These are phyloP conservation scores for Candida berthetii DNA, from an alignment of 805 yeast genomes.

Conservation along the genomic window DNA sequence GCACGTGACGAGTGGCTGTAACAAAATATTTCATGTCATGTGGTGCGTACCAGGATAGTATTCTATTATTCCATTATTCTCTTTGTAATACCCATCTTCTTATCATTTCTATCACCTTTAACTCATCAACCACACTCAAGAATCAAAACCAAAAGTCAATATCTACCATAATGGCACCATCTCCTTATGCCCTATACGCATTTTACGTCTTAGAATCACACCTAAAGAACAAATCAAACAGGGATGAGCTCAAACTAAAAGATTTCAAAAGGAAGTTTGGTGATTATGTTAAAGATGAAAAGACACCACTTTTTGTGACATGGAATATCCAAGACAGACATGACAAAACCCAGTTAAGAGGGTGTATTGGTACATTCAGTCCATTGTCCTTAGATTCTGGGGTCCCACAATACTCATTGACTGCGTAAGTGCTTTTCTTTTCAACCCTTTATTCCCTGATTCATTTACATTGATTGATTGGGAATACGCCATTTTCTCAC, in stretches of 20 bases:
- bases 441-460: too few species aligned
- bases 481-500: too few species aligned
- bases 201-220: constrained; percentile 20
- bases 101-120: too few species aligned
- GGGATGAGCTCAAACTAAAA: too few species aligned
- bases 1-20: too few species aligned
- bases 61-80: too few species aligned
- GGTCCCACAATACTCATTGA: constrained; percentile 52
- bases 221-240: background rate
- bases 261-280: constrained; percentile 10
- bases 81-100: too few species aligned
- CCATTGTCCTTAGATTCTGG: constrained; percentile 49
- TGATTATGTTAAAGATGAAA: constrained; percentile 9
- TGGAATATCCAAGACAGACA: constrained; percentile 49
- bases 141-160: too few species aligned
- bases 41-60: too few species aligned
- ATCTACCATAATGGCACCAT: background rate
- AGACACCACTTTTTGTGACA: constrained; percentile 76
- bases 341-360: constrained; percentile 47
- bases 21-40: too few species aligned
- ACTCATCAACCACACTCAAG: too few species aligned
- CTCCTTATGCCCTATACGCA: constrained; percentile 23
- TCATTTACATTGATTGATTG: too few species aligned
- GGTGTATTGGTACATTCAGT: constrained; percentile 90
- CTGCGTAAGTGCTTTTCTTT: constrained; percentile 39